A percentile compares a stretch with the other conserved stretches of the same genome.
Evolutionary conservation across 2,329 filamentous ascomycete species (phyloP).

Genomic region (Elsinoe perseae): DNA sequence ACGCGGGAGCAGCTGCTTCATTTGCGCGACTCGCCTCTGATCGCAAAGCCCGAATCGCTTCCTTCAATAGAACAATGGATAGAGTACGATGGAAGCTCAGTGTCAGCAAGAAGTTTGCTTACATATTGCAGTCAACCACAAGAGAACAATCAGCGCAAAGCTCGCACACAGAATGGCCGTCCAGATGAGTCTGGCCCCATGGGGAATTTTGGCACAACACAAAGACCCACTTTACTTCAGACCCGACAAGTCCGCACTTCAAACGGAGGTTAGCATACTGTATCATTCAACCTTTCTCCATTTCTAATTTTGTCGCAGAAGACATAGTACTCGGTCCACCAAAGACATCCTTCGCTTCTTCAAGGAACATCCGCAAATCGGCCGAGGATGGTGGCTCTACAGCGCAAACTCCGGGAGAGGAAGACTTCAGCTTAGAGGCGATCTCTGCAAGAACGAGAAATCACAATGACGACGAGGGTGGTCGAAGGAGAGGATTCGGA

Average conservation of each 20-base stretch:
- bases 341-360: conserved; percentile 74
- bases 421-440: conserved; percentile 32
- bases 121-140: conserved; percentile 16
- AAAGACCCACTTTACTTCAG: conserved; percentile 26
- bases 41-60: conserved; percentile 67
- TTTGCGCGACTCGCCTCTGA: conserved; percentile 74
- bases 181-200: conserved; percentile 27
- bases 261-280: conserved; percentile 7
- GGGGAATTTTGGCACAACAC: conserved; percentile 31
- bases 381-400: conserved; percentile 27
- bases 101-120: background rate
- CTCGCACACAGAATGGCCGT: conserved; percentile 17
- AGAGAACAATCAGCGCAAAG: conserved; percentile 19
- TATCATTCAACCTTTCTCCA: conserved; percentile 15
- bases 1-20: conserved; percentile 66
- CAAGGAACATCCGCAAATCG: conserved; percentile 45
- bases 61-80: conserved; percentile 92
- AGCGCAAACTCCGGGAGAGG: conserved; percentile 30
- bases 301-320: conserved; percentile 50
- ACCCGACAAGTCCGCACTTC: conserved; percentile 21
- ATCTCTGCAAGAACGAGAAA: conserved; percentile 31
- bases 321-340: conserved; percentile 82
- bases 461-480: conserved; percentile 28
- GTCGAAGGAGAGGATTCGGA: conserved; percentile 23
- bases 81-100: conserved; percentile 53